A percentile compares a stretch with the other conserved stretches of the same genome.
Evolutionary conservation across 2,329 filamentous ascomycete genomes (phyloP).

Genomic region (Cladophialophora psammophila): DNA sequence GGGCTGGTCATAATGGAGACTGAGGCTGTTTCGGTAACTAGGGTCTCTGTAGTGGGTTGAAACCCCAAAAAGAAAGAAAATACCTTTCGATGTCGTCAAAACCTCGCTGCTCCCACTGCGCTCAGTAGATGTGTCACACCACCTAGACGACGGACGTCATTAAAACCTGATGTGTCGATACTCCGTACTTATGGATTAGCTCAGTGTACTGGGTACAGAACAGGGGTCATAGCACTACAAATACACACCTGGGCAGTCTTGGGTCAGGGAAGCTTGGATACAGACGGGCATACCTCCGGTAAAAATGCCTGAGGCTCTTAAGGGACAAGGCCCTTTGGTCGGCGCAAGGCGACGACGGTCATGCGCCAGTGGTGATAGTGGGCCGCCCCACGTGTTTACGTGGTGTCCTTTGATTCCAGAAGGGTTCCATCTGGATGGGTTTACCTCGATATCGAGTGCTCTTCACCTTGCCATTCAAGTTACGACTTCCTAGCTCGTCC

Average conservation of each 20-base stretch:
- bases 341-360: background rate
- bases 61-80: background rate
- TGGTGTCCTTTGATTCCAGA: slow-evolving; percentile 21
- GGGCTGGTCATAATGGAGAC: background rate
- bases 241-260: background rate
- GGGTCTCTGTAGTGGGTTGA: background rate
- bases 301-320: background rate
- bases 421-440: background rate
- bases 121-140: background rate
- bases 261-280: background rate
- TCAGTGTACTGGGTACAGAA: background rate
- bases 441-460: background rate
- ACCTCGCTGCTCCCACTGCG: background rate
- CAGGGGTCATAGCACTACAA: background rate
- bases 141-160: background rate
- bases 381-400: slow-evolving; percentile 17
- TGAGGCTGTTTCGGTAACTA: background rate
- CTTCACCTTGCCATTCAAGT: slow-evolving; percentile 6
- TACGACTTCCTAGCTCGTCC: slow-evolving; percentile 15
- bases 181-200: background rate
- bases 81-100: background rate
- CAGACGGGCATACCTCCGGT: background rate
- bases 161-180: background rate
- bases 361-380: slow-evolving; percentile 2
- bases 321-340: background rate